Conservation (phyloP, 2,329 filamentous ascomycete genomes). For the Colletotrichum aenigma region DNA sequence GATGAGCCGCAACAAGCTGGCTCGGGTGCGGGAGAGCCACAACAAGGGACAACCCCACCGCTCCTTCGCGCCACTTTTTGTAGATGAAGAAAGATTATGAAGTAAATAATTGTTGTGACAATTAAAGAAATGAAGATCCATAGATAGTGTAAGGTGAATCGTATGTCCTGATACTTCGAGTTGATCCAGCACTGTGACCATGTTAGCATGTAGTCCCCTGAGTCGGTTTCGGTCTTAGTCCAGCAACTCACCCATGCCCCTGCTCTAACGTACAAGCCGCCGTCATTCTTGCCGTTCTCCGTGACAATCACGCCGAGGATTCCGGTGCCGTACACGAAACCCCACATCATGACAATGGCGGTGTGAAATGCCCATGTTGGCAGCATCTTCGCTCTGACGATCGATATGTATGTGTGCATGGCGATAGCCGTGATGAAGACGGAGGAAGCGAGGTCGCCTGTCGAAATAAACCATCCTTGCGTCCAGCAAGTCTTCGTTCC, state of each 20-base stretch:
- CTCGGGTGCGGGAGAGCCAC: neutral
- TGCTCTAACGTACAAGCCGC: conserved; percentile 66
- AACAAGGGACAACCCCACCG: neutral
- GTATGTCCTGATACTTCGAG: conserved; percentile 53
- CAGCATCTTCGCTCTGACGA: conserved; percentile 60
- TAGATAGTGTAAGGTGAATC: conserved; percentile 66
- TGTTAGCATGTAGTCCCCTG: neutral
- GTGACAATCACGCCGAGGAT: conserved; percentile 53
- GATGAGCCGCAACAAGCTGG: conserved; percentile 22
- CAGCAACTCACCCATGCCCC: conserved; percentile 60
- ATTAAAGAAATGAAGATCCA: conserved; percentile 60
- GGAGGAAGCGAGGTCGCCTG: conserved; percentile 68
- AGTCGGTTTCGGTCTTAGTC: neutral
- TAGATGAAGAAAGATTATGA: conserved; percentile 43
- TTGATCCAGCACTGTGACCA: conserved; percentile 65
- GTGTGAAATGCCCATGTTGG: conserved; percentile 54
- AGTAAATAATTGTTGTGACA: conserved; percentile 42
- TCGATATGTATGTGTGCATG: conserved; percentile 67
- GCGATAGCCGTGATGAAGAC: conserved; percentile 72
- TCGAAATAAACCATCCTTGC: conserved; percentile 73
- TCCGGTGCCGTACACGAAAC: conserved; percentile 62
- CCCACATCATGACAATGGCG: conserved; percentile 56
- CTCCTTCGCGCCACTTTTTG: conserved; percentile 26
- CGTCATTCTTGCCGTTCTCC: conserved; percentile 40
- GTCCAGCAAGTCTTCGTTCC: conserved; percentile 59